These are phyloP conservation scores for Labyrinthula sp. DNA, from an alignment of 352 stramenopile species.

Conservation along the genomic window DNA sequence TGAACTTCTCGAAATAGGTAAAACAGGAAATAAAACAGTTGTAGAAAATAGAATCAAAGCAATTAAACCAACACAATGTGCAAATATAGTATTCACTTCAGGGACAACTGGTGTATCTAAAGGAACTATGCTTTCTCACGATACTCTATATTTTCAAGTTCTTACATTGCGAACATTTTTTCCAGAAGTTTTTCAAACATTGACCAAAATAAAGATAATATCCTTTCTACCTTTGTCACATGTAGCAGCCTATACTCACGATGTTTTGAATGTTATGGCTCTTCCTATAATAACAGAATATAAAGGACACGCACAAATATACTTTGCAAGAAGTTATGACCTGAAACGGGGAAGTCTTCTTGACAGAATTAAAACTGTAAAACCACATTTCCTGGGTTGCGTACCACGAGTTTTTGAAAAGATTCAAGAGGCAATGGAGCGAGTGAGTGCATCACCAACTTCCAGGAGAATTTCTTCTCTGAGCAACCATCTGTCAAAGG, in stretches of 20 bases:
- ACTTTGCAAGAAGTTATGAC: conserved; percentile 61
- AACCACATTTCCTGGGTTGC: conserved; percentile 53
- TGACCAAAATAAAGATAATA: conserved; percentile 47
- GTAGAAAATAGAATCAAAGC: conserved; percentile 27
- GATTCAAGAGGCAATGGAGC: conserved; percentile 68
- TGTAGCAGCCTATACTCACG: conserved; percentile 57
- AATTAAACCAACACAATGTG: conserved; percentile 39
- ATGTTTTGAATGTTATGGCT: too few relatives aligned
- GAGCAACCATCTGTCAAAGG: too few relatives aligned
- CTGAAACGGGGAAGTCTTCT: conserved; percentile 57
- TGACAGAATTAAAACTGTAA: conserved; percentile 53
- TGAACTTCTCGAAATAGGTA: conserved; percentile 39
- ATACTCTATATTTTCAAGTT: conserved; percentile 44
- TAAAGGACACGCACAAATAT: too few relatives aligned
- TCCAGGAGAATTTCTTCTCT: too few relatives aligned
- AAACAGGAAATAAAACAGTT: conserved; percentile 6
- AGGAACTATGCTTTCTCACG: conserved; percentile 49
- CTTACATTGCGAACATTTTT: conserved; percentile 1
- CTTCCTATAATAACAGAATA: conserved; percentile 37
- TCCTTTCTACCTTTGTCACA: conserved; percentile 66
- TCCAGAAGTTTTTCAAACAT: background rate
- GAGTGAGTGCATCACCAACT: too few relatives aligned
- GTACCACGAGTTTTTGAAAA: conserved; percentile 73
- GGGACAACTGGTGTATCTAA: conserved; percentile 58
- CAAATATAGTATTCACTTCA: conserved; percentile 54